Percentiles rank a stretch among this genome's conserved stretches.
These are phyloP conservation scores for Arachnopeziza araneosa DNA, from an alignment of 2,329 filamentous ascomycete species.

Conservation along the genomic window DNA sequence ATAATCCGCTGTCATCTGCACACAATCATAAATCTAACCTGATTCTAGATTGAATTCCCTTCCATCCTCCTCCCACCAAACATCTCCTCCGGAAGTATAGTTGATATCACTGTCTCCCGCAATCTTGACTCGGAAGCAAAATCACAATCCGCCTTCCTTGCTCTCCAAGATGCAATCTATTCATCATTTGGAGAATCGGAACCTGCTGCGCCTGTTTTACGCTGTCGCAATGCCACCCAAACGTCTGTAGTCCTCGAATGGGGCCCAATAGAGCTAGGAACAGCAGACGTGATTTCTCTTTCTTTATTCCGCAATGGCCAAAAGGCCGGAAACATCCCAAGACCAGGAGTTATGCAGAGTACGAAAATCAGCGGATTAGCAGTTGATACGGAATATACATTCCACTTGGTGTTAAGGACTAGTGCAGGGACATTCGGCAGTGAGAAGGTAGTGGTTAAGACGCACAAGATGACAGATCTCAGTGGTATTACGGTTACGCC, in stretches of 20 bases:
- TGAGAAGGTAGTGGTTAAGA: slow-evolving; percentile 78
- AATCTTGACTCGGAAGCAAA: slow-evolving; percentile 74
- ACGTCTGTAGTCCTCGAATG: slow-evolving; percentile 98
- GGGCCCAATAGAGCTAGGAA: slow-evolving; percentile 91
- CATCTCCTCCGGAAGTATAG: slow-evolving; percentile 93
- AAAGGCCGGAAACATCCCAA: slow-evolving; percentile 92
- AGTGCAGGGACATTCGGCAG: slow-evolving; percentile 82
- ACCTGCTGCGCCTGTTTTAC: slow-evolving; percentile 71
- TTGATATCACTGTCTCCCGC: slow-evolving; percentile 92
- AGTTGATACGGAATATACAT: slow-evolving; percentile 94
- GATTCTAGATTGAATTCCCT: slow-evolving; percentile 90
- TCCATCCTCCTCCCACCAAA: slow-evolving; percentile 94
- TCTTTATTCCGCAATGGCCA: slow-evolving; percentile 92
- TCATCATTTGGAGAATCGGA: slow-evolving; percentile 76
- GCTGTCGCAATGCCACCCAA: slow-evolving; percentile 94
- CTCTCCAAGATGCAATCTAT: slow-evolving; percentile 86
- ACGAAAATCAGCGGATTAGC: slow-evolving; percentile 96
- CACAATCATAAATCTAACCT: slow-evolving; percentile 19
- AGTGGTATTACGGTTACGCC: slow-evolving; percentile 93
- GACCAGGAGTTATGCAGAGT: slow-evolving; percentile 78
- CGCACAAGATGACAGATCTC: slow-evolving; percentile 98
- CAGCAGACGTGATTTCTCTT: slow-evolving; percentile 82
- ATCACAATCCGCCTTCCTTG: slow-evolving; percentile 69
- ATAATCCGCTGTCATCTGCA: neutral
- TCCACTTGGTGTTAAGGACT: slow-evolving; percentile 87